Evolutionary conservation across 768 basidiomycete species (phyloP), one percentile per base, ranked within the genome.

Genomic region (Boletus rufocinnamomeus): DNA sequence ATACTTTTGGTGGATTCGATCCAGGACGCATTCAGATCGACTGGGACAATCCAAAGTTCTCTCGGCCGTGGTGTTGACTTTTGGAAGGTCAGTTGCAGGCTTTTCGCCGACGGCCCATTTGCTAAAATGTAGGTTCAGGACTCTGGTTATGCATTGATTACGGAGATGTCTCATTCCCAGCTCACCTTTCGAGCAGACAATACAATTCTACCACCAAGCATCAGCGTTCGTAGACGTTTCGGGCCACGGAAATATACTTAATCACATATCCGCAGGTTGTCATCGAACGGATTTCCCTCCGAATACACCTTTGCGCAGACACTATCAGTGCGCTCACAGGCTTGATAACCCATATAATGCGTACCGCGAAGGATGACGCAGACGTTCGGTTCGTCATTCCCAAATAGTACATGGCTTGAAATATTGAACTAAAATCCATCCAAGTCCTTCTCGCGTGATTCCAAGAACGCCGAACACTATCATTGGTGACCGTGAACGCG

Each of bases 221-320:
- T 69, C 21, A 68, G 61, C 47, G 81, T 84, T 71, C 49, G 76
- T 73, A 16, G n/a, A 50, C 56, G n/a, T 37, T 53, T 25, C 30
- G 14, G 14, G 40, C 28, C 21, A 6, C 40, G 27, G 16, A 45
- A 55, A 37, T 35, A 21, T 28, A 45, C 35, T 55, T 52, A 61
- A 58, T 48, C 38, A 34, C 50, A 27, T 40, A 21, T 47, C 16
- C 30, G 43, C 53, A 92, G 91, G 72, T 89, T 25, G 64, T 74
- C n/a, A 69, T 90, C 27, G 78, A 85, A 52, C 78, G 74, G 16
- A 73, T 84, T 37, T 75, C 74, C 19, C 70, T 93, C 6, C 79
- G 79, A 41, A 63, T 91, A 45, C 87, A 89, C 67, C 77, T 92
- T 27, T 92, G 90, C 66, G 91, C 93, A 13, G 92, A 94, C 70